Base-by-base conservation (phyloP, 768 basidiomycete species). In the Mycena floridula region DNA sequence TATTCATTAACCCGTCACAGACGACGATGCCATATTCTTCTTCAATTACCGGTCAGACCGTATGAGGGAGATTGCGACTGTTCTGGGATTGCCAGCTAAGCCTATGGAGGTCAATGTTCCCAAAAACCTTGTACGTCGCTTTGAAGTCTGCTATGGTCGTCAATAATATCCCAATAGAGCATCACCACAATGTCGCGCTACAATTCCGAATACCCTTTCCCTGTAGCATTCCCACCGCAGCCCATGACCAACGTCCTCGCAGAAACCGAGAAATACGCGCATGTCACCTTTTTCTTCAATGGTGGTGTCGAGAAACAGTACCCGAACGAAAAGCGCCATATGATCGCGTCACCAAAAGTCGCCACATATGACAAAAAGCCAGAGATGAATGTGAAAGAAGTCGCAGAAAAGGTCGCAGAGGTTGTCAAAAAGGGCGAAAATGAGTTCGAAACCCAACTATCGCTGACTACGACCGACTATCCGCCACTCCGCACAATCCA, bases 251-350 rank as follows among this genome's bases (percentile, higher is more conserved):
- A 97, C 63, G 92, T 96, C 39, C 79, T 97, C 13, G 91, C 93
- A 84, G 93, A 96, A 63, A 95, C 93, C n/a, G 93, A 95, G 62
- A 95, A 97, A 66, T 97, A 94, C 63, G 92, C 92, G 2, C 93
- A 97, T 59, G 89, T 97, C 45, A 97, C 93, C 0, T 95, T 96
- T 74, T 95, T 95, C 77, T 95, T 96, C 77, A 96, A 95, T 63
- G 94, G 93, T 13, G 93, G 93, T 45, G 82, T 92, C 23, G 94
- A 96, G 72, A 89, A 91, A 59, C 89, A 94, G 56, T 97, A 89
- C 63, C 71, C 77, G 12, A 63, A 69, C 25, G 94, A 96, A 59
- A 85, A 89, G 53, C 73, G 94, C 12, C 73, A 82, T 60, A 82
- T 96, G 88, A 82, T 4, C n/a, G n/a, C n/a, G n/a, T 93, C 90